phyloP scores from a whole-genome alignment of 23 red algal species.

The Gracilaria caudata region DNA sequence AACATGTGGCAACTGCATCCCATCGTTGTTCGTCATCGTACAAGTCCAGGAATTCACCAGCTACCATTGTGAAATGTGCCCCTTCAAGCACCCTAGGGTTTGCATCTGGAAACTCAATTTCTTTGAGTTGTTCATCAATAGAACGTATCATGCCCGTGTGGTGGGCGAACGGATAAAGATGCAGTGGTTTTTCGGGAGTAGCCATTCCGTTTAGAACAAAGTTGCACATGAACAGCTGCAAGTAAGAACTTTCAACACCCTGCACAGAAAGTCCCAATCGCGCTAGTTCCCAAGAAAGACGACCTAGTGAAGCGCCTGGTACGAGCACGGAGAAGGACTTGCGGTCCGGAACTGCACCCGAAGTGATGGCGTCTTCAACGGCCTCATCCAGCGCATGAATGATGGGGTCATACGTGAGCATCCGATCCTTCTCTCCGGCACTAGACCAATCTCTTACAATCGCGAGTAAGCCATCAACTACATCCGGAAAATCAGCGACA shows the following conservation, averaged over 20 bases:
- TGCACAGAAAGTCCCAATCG: constrained; percentile 73
- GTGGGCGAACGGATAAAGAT: constrained; percentile 82
- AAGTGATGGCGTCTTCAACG: constrained; percentile 40
- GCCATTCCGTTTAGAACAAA: constrained; percentile 72
- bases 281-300: constrained; percentile 84
- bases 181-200: constrained; percentile 43
- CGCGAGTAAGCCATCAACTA: constrained; percentile 58
- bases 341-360: constrained; percentile 19
- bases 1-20: constrained; percentile 83
- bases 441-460: constrained; percentile 78
- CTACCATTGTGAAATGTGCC: constrained; percentile 79
- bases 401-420: constrained; percentile 54
- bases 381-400: constrained; percentile 59
- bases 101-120: constrained; percentile 75
- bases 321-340: constrained; percentile 73
- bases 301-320: constrained; percentile 67
- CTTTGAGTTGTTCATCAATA: constrained; percentile 61
- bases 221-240: constrained; percentile 75
- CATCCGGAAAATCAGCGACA: constrained; percentile 73
- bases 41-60: constrained; percentile 86
- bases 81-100: constrained; percentile 66
- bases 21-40: constrained; percentile 60
- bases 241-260: constrained; percentile 72
- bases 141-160: constrained; percentile 67
- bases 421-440: constrained; percentile 59